phyloP scores from a whole-genome alignment of 768 basidiomycete species.

The Amanita subjunquillea region DNA sequence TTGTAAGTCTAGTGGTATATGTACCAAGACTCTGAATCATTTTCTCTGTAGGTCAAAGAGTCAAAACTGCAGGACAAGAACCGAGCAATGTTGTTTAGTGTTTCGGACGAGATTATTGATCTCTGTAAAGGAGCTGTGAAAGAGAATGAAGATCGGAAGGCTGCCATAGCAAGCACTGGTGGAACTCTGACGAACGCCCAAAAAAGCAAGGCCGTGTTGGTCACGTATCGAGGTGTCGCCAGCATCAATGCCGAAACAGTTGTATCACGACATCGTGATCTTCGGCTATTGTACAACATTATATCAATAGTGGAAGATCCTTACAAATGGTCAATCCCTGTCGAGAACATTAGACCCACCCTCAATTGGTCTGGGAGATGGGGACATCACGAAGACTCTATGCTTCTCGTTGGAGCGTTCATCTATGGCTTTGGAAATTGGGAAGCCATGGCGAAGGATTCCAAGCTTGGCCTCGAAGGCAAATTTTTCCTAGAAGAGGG shows the following conservation, averaged over 20 bases:
- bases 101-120: constrained; percentile 87
- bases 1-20: constrained; percentile 47
- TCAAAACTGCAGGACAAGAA: constrained; percentile 92
- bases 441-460: constrained; percentile 91
- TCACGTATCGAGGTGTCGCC: constrained; percentile 79
- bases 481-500: constrained; percentile 99
- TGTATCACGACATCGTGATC: constrained; percentile 78
- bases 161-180: constrained; percentile 63
- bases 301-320: constrained; percentile 64
- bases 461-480: constrained; percentile 69
- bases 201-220: constrained; percentile 95
- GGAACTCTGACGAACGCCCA: constrained; percentile 88
- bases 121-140: constrained; percentile 77
- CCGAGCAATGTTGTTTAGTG: constrained; percentile 80
- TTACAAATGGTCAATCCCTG: constrained; percentile 80
- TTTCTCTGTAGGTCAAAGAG: constrained; percentile 58
- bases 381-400: constrained; percentile 86
- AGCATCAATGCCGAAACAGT: constrained; percentile 98
- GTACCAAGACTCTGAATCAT: constrained; percentile 1
- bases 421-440: constrained; percentile 93
- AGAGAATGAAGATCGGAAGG: constrained; percentile 76
- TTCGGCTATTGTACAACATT: constrained; percentile 78
- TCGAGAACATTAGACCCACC: constrained; percentile 89
- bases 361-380: constrained; percentile 96
- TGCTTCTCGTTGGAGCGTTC: constrained; percentile 90